phyloP scores from a whole-genome alignment of 2,329 filamentous ascomycete genomes.

The Graphiopsis chlorocephala region DNA sequence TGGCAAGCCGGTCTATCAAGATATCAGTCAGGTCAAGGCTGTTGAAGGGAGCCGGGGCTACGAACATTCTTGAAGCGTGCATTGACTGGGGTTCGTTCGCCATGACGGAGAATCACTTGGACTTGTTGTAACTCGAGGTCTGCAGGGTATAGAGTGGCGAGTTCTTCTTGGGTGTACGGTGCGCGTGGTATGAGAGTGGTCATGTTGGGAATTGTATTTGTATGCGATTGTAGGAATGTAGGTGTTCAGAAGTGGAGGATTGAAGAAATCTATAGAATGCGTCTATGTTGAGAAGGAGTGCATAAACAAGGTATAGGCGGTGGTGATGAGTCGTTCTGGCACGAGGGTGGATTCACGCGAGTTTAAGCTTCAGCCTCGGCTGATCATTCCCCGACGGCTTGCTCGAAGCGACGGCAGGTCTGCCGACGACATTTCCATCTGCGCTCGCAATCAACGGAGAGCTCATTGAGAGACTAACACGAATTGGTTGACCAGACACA shows the following conservation, averaged over 20 bases:
- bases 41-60: background rate
- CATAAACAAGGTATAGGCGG: background rate
- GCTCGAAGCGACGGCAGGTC: background rate
- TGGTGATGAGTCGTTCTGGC: background rate
- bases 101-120: slow-evolving; percentile 63
- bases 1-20: slow-evolving; percentile 23
- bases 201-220: slow-evolving; percentile 52
- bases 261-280: background rate
- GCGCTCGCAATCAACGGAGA: background rate
- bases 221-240: background rate
- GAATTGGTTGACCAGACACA: background rate
- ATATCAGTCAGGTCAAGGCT: background rate
- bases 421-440: background rate
- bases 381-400: background rate
- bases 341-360: slow-evolving; percentile 1
- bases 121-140: slow-evolving; percentile 81
- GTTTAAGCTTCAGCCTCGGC: slow-evolving; percentile 5
- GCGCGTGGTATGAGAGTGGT: slow-evolving; percentile 70
- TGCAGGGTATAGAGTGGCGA: slow-evolving; percentile 75
- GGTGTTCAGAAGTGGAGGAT: background rate
- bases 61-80: slow-evolving; percentile 74
- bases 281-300: background rate
- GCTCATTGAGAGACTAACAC: background rate
- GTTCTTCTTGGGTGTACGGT: slow-evolving; percentile 78
- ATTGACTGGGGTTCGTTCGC: slow-evolving; percentile 76